Evolutionary conservation across 352 stramenopile species (phyloP).

Genomic region (Pythium rishiriense): DNA sequence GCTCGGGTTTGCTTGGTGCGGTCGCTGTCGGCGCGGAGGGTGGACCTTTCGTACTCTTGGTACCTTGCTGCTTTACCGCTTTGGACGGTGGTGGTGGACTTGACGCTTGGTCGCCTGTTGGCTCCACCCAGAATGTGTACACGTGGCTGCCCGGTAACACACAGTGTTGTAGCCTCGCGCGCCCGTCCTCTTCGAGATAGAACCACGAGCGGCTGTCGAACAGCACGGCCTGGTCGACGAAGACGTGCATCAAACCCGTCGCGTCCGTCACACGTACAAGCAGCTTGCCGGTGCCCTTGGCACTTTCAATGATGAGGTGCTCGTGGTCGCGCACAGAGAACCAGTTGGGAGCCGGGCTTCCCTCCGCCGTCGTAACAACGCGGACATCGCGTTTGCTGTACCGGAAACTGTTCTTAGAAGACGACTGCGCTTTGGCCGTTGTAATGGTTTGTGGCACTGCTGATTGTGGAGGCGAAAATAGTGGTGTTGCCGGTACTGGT

Average conservation of each 20-base stretch:
- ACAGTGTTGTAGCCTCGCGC: constrained; percentile 41
- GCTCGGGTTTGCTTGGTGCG: not conserved
- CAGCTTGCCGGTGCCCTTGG: constrained; percentile 53
- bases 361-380: constrained; percentile 17
- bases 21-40: not conserved
- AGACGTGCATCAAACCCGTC: constrained; percentile 43
- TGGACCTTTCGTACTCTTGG: not conserved
- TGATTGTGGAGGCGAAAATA: not conserved
- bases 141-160: constrained; percentile 53
- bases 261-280: constrained; percentile 61
- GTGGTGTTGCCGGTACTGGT: not conserved
- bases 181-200: constrained; percentile 44
- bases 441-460: constrained; percentile 11
- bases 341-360: not conserved
- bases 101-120: not conserved
- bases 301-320: constrained; percentile 55
- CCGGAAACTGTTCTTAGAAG: constrained; percentile 1
- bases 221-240: constrained; percentile 59
- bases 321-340: constrained; percentile 49
- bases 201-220: constrained; percentile 75
- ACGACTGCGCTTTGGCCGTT: too few species aligned
- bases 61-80: not conserved
- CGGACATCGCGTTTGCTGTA: constrained; percentile 47
- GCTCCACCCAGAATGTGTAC: constrained; percentile 76
- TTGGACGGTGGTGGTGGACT: constrained; percentile 1